Evolutionary conservation across 139 green algal genomes (phyloP).

Genomic region (Chlorella ohadii): DNA sequence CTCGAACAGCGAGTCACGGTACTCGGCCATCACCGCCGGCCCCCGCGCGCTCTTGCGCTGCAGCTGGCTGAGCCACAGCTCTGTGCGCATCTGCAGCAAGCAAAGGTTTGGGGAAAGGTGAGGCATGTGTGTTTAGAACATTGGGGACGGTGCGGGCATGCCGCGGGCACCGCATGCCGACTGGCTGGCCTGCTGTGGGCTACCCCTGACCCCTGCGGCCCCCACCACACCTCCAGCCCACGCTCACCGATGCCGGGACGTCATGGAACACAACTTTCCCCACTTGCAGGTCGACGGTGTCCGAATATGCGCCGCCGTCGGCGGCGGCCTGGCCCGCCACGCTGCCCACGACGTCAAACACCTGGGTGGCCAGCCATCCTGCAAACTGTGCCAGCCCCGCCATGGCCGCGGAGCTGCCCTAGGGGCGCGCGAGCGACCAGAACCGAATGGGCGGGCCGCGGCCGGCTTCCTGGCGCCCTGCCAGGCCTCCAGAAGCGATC

Average conservation of each 20-base stretch:
- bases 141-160: not conserved
- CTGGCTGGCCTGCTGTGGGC: too few relatives aligned
- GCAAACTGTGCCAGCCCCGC: conserved; percentile 20
- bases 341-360: conserved; percentile 26
- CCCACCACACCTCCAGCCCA: too few relatives aligned
- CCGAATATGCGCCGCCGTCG: not conserved
- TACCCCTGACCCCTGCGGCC: too few relatives aligned
- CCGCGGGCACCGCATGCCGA: not conserved
- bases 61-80: conserved; percentile 55
- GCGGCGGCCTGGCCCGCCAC: not conserved
- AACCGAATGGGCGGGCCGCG: not conserved
- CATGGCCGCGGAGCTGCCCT: not conserved
- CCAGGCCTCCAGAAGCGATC: too few relatives aligned
- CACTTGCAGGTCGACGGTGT: conserved; percentile 21
- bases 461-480: too few relatives aligned
- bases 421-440: not conserved
- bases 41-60: conserved; percentile 10
- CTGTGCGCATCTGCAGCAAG: conserved; percentile 35
- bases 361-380: conserved; percentile 30
- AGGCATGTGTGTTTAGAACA: too few relatives aligned
- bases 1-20: conserved; percentile 23
- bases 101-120: not conserved
- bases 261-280: conserved; percentile 37
- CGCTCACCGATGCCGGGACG: conserved; percentile 30
- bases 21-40: not conserved